Evolutionary conservation across 495 filamentous ascomycete genomes (phyloP), one percentile per base, ranked within the genome.

Genomic region (Penicillium desertorum): DNA sequence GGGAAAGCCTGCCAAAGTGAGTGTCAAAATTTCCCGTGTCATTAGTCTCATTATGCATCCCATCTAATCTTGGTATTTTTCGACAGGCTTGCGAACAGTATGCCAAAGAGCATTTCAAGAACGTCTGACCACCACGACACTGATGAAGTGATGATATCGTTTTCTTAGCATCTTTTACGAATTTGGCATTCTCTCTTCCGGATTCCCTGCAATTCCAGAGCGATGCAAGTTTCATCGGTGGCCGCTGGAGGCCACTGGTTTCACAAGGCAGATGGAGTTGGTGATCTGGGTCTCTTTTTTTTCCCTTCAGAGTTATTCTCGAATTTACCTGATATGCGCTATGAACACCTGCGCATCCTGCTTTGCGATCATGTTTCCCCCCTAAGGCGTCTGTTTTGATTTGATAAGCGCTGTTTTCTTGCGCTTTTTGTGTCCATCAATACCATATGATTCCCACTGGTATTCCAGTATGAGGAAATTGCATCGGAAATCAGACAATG

Each of bases 1-100:
- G 59, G 92, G 93, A 58, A 98, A 98, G 77, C 94, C 94, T 17
- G 94, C 94, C 51, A 98, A 98, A 83, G 91, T 95, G 71, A 45
- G 74, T 64, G 53, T 20, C 39, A 14, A 54, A 57, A 43, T 45
- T 57, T 48, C 39, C 20, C 23, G 23, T 6, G 23, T 25, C 23
- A 25, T 25, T 25, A 5, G 30, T 32, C n/a, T 50, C 29, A 45
- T 56, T 62, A 25, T 64, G 29, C 30, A 51, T 61, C 52, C 47
- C 19, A 25, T 54, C 34, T 37, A n/a, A 32, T 22, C 19, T 29
- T 41, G 27, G n/a, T 39, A 23, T 27, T 41, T 7, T 46, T 14
- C 25, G 5, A 32, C 63, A 96, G 92, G 93, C 94, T 30, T 98
- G 94, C 76, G 94, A 98, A 68, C 92, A 96, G 71, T 98, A 96